phyloP scores from a whole-genome alignment of 306 rosid species.

The Gastrolobium villosum region DNA sequence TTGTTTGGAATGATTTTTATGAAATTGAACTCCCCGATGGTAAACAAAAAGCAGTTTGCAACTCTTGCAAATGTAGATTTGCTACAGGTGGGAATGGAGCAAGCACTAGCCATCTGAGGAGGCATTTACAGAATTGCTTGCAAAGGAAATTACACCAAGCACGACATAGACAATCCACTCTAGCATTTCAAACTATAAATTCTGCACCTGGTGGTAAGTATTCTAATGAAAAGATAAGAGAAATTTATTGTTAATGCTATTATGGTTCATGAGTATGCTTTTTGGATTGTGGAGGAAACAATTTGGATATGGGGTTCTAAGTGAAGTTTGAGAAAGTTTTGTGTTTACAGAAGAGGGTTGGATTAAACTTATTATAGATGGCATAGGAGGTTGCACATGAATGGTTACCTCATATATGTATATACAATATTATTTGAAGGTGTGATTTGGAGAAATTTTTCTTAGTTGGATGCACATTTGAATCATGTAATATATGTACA shows the following conservation, averaged over 20 bases:
- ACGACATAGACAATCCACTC: not conserved
- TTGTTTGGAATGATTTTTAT: no score
- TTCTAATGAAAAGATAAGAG: not conserved
- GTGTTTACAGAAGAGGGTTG: no score
- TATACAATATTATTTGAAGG: not conserved
- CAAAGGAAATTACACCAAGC: not conserved
- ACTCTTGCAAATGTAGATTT: no score
- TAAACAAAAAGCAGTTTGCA: no score
- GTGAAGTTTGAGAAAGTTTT: no score
- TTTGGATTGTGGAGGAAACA: not conserved
- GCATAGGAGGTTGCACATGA: no score
- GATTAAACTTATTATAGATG: no score
- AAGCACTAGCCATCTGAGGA: no score
- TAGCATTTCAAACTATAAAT: not conserved
- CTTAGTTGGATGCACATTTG: not conserved
- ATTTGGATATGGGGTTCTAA: conserved; percentile 2
- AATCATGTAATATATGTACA: not conserved
- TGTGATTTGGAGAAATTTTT: conserved; percentile 13
- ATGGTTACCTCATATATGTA: not conserved
- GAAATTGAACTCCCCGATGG: no score
- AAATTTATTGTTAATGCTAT: not conserved
- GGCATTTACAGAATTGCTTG: no score
- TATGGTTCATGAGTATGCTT: not conserved
- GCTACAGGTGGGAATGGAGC: no score
- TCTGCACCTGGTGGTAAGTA: not conserved